Percentiles rank a stretch among this genome's conserved stretches.
Evolutionary conservation across 2,329 filamentous ascomycete species (phyloP).

Genomic region (Trichoderma lentiforme): DNA sequence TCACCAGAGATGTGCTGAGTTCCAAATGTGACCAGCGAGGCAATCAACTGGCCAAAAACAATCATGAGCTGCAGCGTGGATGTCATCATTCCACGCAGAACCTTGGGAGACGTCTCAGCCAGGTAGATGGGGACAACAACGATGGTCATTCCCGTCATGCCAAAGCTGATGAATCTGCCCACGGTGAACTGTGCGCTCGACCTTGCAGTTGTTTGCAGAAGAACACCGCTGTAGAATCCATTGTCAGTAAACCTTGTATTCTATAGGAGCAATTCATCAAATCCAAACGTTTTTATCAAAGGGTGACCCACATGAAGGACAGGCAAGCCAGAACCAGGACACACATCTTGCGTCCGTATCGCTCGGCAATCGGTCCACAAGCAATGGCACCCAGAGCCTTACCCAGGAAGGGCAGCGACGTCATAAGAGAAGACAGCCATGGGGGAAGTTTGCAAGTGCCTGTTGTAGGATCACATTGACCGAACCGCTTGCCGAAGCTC

Average conservation of each 20-base stretch:
- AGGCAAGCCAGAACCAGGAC: conserved; percentile 8
- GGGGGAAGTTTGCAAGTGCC: conserved; percentile 21
- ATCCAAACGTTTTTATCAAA: not conserved
- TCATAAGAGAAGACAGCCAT: conserved; percentile 28
- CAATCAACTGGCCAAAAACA: conserved; percentile 26
- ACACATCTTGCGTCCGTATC: conserved; percentile 17
- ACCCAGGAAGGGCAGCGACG: conserved; percentile 26
- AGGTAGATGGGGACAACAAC: conserved; percentile 33
- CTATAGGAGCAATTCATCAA: not conserved
- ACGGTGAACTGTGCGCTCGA: conserved; percentile 31
- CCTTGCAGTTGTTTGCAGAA: conserved; percentile 29
- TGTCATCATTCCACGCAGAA: conserved; percentile 28
- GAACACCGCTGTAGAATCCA: conserved; percentile 25
- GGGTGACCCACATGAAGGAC: conserved; percentile 17
- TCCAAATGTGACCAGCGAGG: conserved; percentile 27
- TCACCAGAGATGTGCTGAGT: conserved; percentile 25
- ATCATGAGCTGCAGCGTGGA: conserved; percentile 32
- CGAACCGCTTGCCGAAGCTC: conserved; percentile 26
- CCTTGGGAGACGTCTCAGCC: conserved; percentile 27
- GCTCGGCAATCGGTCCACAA: conserved; percentile 18
- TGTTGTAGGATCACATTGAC: conserved; percentile 22
- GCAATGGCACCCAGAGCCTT: conserved; percentile 21
- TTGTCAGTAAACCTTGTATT: not conserved
- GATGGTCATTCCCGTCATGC: conserved; percentile 33
- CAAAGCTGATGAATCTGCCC: conserved; percentile 30